A percentile compares a stretch with the other conserved stretches of the same genome.
phyloP scores from a whole-genome alignment of 2,329 filamentous ascomycete species.

The Penicillium sp. region DNA sequence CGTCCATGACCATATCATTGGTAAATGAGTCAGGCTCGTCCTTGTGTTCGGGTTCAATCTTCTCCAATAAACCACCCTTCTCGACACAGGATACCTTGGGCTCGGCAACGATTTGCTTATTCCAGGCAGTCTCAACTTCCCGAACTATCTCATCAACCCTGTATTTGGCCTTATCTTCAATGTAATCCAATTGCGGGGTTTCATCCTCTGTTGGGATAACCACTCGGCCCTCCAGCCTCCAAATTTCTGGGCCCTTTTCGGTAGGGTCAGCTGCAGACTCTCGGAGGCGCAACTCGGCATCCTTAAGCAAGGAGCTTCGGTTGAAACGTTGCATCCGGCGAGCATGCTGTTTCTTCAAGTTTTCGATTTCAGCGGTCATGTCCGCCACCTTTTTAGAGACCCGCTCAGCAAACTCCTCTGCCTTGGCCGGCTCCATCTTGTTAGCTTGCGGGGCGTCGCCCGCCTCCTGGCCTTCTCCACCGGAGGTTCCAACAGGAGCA shows the following conservation, averaged over 20 bases:
- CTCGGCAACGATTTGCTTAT: constrained; percentile 64
- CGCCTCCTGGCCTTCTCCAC: constrained; percentile 32
- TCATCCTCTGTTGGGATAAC: constrained; percentile 37
- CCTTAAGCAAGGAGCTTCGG: constrained; percentile 66
- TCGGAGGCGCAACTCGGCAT: constrained; percentile 74
- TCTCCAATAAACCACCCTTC: constrained; percentile 71
- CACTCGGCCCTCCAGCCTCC: constrained; percentile 61
- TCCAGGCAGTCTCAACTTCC: constrained; percentile 70
- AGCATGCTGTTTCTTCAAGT: constrained; percentile 76
- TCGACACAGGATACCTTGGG: constrained; percentile 69
- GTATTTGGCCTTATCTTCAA: constrained; percentile 45
- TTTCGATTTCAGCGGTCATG: constrained; percentile 78
- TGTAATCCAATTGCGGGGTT: constrained; percentile 36
- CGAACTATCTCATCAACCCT: constrained; percentile 70
- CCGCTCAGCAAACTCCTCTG: constrained; percentile 79
- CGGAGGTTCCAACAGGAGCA: constrained; percentile 44
- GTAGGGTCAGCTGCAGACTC: constrained; percentile 58
- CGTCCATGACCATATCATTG: constrained; percentile 38
- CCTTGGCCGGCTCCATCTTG: constrained; percentile 70
- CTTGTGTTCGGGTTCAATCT: constrained; percentile 37
- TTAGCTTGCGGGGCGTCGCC: constrained; percentile 48
- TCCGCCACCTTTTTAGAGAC: constrained; percentile 70
- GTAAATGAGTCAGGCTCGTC: constrained; percentile 36
- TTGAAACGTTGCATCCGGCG: constrained; percentile 73
- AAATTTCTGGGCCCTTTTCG: constrained; percentile 59